Base-by-base conservation (phyloP, 129 eudicot genomes). In the Chrysanthemum makinoi region DNA sequence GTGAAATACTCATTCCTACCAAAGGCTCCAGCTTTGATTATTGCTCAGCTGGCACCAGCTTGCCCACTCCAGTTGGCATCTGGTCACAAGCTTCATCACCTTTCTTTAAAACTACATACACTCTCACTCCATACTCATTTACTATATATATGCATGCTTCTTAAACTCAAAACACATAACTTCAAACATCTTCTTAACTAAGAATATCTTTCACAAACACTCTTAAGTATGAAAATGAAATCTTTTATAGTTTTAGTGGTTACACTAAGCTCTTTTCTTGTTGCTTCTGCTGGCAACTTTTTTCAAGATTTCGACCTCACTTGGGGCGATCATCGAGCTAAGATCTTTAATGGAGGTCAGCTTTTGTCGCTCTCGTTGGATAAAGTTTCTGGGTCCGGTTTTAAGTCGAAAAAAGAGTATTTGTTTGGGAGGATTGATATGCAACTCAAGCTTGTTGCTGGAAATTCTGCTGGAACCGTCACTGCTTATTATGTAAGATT, bases 401-500 rank as follows among this genome's bases (percentile, higher is more conserved):
- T 90, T 67, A 80, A 82, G 46, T 90, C 96, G 44, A 90, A 90
- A 79, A 90, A 33, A 30, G 87, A 90, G 78, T 87, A 90, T 65
- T 72, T 89, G 52, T 87, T 82, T 72, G 96, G 96, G 19, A 86
- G 90, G 76, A 80, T 89, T 66, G 96, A 90, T 79, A 87, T 85
- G 87, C 91, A 90, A 73, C 88, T 90, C 8, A 90, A 90, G 74
- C 91, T 90, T 67, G 91, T 90, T 69, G 77, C 96, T 11, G 96
- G 90, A n/a, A 83, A 89, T 58, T 89, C 96, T 81, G 96, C 96
- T 65, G 96, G 96, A 75, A 86, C 96, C 51, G 96, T 89, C 5
- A 86, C 94, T 6, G 85, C 95, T 7, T 87, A 84, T 63, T 90
- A 90, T 35, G 96, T 87, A 90, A 54, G 87, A 65, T 66, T 7